Percentiles rank a stretch among this genome's conserved stretches.
Evolutionary conservation across 306 rosid genomes (phyloP).

Genomic region (Carpinus viminea): DNA sequence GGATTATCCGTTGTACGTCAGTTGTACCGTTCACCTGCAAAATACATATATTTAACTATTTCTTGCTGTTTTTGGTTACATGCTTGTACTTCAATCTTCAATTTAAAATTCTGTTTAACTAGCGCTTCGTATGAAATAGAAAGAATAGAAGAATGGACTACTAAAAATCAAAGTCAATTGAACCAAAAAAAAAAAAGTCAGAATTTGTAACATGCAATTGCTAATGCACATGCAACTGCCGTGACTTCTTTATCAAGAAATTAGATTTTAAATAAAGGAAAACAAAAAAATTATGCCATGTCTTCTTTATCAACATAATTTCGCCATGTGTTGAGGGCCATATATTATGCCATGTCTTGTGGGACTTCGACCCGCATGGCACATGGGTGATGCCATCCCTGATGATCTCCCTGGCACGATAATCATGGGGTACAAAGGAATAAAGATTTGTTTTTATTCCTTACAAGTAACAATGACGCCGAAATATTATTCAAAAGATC

Average conservation of each 20-base stretch:
- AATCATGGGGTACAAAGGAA: conserved; percentile 10
- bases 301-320: conserved; percentile 1
- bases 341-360: conserved; percentile 40
- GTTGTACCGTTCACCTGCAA: not conserved
- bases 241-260: conserved; percentile 42
- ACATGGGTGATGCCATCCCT: conserved; percentile 46
- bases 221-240: conserved; percentile 28
- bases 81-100: not conserved
- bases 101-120: not conserved
- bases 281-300: conserved; percentile 37
- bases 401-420: conserved; percentile 9
- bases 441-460: too few species aligned
- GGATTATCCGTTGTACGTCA: conserved; percentile 3
- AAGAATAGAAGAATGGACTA: conserved; percentile 9
- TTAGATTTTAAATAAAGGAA: not conserved
- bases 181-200: conserved; percentile 22
- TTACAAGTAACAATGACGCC: too few species aligned
- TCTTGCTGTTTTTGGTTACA: not conserved
- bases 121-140: not conserved
- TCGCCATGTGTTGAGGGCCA: conserved; percentile 29
- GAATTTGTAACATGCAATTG: conserved; percentile 39
- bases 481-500: too few species aligned
- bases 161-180: conserved; percentile 16
- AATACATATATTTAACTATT: not conserved
- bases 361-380: conserved; percentile 37